Conservation (phyloP, 2,329 filamentous ascomycete genomes). For the Chaetomium sp. region DNA sequence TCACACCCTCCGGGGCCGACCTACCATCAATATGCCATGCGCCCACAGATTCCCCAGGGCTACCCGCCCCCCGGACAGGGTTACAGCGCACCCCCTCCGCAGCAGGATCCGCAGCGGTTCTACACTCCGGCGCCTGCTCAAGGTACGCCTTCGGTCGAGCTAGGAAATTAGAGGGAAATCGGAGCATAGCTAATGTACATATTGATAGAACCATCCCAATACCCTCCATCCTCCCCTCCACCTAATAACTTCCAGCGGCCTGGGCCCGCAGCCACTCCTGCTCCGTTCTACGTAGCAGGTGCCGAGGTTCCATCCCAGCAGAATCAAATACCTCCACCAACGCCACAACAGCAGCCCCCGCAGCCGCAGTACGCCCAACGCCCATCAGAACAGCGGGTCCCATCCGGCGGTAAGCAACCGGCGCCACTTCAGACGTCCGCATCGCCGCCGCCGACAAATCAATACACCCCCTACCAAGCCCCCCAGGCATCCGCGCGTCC, state of each 20-base stretch:
- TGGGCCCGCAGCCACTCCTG: conserved; percentile 49
- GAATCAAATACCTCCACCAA: conserved; percentile 32
- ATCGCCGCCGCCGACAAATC: conserved; percentile 51
- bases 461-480: conserved; percentile 54
- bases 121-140: conserved; percentile 63
- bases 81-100: conserved; percentile 46
- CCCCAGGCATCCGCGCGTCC: conserved; percentile 55
- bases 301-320: conserved; percentile 51
- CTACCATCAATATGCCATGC: conserved; percentile 69
- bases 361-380: conserved; percentile 56
- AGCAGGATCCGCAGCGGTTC: conserved; percentile 66
- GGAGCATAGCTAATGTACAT: conserved; percentile 42
- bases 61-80: conserved; percentile 44
- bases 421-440: conserved; percentile 55
- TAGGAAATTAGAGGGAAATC: conserved; percentile 27
- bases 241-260: conserved; percentile 59
- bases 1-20: conserved; percentile 81
- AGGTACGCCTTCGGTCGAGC: conserved; percentile 41
- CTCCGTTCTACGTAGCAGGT: conserved; percentile 68
- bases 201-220: conserved; percentile 40
- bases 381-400: conserved; percentile 54
- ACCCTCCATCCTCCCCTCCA: conserved; percentile 52
- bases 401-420: conserved; percentile 51
- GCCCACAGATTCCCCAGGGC: conserved; percentile 51
- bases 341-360: conserved; percentile 34